These are phyloP conservation scores for Volutella citrinella DNA, from an alignment of 2,329 filamentous ascomycete genomes.

Conservation along the genomic window DNA sequence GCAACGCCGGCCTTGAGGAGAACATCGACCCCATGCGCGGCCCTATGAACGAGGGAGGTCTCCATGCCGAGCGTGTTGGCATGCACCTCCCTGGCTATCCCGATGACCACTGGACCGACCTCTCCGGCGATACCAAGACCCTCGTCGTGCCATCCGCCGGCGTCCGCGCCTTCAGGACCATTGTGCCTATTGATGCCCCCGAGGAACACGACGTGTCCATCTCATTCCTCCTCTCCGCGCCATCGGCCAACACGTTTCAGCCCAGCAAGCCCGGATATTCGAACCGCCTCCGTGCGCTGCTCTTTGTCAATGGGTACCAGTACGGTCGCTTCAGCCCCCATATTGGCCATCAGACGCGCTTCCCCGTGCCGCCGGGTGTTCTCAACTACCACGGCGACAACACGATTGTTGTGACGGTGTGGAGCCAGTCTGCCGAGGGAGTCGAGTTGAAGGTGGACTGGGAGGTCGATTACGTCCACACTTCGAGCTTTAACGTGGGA, in stretches of 20 bases:
- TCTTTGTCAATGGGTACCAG: conserved; percentile 66
- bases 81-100: conserved; percentile 58
- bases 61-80: conserved; percentile 56
- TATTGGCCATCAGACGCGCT: conserved; percentile 59
- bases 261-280: conserved; percentile 25
- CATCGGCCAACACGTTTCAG: conserved; percentile 37
- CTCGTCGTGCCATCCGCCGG: conserved; percentile 46
- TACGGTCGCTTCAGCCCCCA: conserved; percentile 59
- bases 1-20: conserved; percentile 50
- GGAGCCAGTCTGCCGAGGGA: conserved; percentile 54
- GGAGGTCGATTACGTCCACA: conserved; percentile 51
- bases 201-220: conserved; percentile 52
- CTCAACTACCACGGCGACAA: conserved; percentile 58
- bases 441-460: conserved; percentile 48
- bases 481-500: conserved; percentile 48
- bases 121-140: conserved; percentile 26
- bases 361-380: conserved; percentile 58
- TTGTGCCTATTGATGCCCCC: conserved; percentile 48
- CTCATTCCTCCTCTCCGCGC: conserved; percentile 50
- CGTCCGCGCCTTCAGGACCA: conserved; percentile 54
- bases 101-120: conserved; percentile 40
- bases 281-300: conserved; percentile 45
- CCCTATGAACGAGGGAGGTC: conserved; percentile 54
- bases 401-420: conserved; percentile 54
- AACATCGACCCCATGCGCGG: conserved; percentile 54